Percentiles rank a stretch among this genome's conserved stretches.
Conservation (phyloP, 192 early-diverging fungal genomes). For the Phycomyces nitens region DNA sequence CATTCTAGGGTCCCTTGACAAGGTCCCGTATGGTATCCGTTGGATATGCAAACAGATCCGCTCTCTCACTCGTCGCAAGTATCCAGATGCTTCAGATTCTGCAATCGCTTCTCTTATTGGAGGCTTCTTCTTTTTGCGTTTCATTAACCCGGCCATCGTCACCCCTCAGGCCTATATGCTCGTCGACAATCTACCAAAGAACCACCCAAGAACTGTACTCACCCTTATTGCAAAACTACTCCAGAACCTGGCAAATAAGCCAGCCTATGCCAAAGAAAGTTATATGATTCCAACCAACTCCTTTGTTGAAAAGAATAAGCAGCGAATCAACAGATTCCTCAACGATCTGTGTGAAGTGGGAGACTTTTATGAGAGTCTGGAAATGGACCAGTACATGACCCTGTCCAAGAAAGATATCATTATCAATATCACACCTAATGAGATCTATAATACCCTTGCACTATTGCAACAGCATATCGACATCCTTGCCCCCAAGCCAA, state of each 20-base stretch:
- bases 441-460: constrained; percentile 88
- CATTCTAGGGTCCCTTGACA: constrained; percentile 78
- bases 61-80: constrained; percentile 84
- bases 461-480: constrained; percentile 79
- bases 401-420: constrained; percentile 86
- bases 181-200: constrained; percentile 70
- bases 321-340: constrained; percentile 78
- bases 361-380: constrained; percentile 91
- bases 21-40: constrained; percentile 90
- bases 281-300: constrained; percentile 86
- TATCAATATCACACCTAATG: constrained; percentile 87
- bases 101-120: constrained; percentile 90
- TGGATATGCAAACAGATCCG: constrained; percentile 98
- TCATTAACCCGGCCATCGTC: constrained; percentile 95
- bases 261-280: constrained; percentile 81
- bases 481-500: constrained; percentile 66
- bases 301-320: constrained; percentile 84
- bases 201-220: constrained; percentile 75
- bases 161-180: constrained; percentile 91
- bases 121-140: constrained; percentile 92
- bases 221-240: constrained; percentile 92
- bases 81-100: constrained; percentile 79
- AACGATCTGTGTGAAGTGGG: constrained; percentile 88
- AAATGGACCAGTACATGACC: constrained; percentile 97
- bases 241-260: constrained; percentile 94